Evolutionary conservation across 306 rosid species (phyloP).

Genomic region (Arachis hypogaea): DNA sequence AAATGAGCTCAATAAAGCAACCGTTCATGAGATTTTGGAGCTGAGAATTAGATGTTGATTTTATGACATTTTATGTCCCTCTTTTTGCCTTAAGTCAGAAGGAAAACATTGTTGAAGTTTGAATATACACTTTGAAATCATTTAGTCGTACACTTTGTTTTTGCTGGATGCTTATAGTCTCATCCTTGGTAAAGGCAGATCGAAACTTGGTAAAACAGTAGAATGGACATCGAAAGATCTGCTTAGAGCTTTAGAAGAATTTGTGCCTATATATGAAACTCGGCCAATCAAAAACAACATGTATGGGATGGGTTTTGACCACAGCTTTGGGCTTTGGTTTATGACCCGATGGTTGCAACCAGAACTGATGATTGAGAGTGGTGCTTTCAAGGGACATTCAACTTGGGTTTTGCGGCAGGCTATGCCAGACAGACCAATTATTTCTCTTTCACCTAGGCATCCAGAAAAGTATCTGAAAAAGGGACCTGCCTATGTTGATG

Average conservation of each 20-base stretch:
- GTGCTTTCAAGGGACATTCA: conserved; percentile 98
- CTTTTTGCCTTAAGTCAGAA: background rate
- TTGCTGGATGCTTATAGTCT: conserved; percentile 65
- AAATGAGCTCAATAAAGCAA: background rate
- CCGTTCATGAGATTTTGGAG: background rate
- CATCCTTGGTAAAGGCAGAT: conserved; percentile 97
- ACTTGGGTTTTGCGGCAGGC: conserved; percentile 99
- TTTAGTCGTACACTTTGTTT: conserved; percentile 21
- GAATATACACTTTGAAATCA: conserved; percentile 35
- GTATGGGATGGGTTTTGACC: conserved; percentile 99
- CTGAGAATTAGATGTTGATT: conserved; percentile 24
- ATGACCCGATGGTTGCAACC: conserved; percentile 90
- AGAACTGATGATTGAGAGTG: conserved; percentile 93
- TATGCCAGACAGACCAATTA: conserved; percentile 74
- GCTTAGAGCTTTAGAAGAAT: conserved; percentile 83
- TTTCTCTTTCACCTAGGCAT: conserved; percentile 92
- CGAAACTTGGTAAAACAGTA: conserved; percentile 95
- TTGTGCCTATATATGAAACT: conserved; percentile 86
- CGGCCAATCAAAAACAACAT: conserved; percentile 86
- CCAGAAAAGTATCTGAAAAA: conserved; percentile 94
- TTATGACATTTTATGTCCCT: background rate
- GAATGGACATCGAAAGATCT: conserved; percentile 96
- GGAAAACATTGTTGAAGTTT: conserved; percentile 25
- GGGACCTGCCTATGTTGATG: conserved; percentile 97
- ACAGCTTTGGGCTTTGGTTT: conserved; percentile 99